These are phyloP conservation scores for Coniochaeta sp. DNA, from an alignment of 2,329 filamentous ascomycete species.

Conservation along the genomic window DNA sequence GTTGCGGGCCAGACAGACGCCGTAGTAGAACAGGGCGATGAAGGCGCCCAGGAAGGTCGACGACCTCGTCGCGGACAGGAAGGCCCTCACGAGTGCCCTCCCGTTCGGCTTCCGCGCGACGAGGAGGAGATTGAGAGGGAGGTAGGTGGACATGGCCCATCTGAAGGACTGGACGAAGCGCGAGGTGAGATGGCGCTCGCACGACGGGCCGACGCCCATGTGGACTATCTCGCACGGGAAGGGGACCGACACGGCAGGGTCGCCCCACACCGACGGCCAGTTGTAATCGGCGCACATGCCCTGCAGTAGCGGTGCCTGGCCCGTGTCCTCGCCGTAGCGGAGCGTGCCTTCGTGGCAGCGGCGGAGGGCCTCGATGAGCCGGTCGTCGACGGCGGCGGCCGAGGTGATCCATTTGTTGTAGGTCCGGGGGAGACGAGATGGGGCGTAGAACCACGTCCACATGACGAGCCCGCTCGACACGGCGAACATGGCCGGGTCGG, in stretches of 20 bases:
- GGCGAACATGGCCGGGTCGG: slow-evolving; percentile 67
- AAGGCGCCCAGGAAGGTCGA: slow-evolving; percentile 74
- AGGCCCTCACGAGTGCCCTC: slow-evolving; percentile 37
- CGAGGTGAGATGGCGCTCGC: slow-evolving; percentile 64
- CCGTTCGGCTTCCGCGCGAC: slow-evolving; percentile 42
- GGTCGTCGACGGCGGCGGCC: slow-evolving; percentile 66
- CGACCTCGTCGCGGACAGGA: slow-evolving; percentile 58
- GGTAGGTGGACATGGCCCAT: slow-evolving; percentile 69
- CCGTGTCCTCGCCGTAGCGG: slow-evolving; percentile 66
- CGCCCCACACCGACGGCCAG: slow-evolving; percentile 63
- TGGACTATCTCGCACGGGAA: slow-evolving; percentile 82
- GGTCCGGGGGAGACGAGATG: slow-evolving; percentile 59
- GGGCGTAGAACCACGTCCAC: slow-evolving; percentile 83
- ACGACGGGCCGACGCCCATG: slow-evolving; percentile 66
- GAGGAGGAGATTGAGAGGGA: slow-evolving; percentile 65
- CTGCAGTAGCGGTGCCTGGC: slow-evolving; percentile 59
- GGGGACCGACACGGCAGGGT: slow-evolving; percentile 61
- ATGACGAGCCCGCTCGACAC: slow-evolving; percentile 69
- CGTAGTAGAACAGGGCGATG: slow-evolving; percentile 76
- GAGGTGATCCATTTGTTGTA: slow-evolving; percentile 80
- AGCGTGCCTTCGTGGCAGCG: slow-evolving; percentile 56
- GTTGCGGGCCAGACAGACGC: slow-evolving; percentile 70
- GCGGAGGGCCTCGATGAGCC: slow-evolving; percentile 68
- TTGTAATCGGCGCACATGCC: slow-evolving; percentile 66
- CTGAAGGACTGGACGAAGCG: slow-evolving; percentile 64